phyloP scores from a whole-genome alignment of 495 filamentous ascomycete genomes.

The Pyrenopolyporus hunteri region DNA sequence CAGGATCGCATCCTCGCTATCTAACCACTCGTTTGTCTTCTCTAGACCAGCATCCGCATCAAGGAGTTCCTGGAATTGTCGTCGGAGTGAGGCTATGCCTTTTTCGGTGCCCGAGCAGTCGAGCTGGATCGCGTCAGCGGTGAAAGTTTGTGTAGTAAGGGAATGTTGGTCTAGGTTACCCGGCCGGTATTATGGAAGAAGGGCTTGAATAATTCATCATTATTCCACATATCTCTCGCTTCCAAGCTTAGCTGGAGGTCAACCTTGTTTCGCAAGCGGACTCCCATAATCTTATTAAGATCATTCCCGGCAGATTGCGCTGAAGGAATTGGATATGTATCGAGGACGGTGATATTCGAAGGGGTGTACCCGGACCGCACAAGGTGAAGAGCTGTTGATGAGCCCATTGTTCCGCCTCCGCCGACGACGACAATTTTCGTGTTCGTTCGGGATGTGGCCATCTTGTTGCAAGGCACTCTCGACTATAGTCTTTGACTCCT shows the following conservation, averaged over 20 bases:
- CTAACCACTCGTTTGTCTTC: constrained; percentile 36
- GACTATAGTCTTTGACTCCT: background rate
- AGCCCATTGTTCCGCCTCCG: constrained; percentile 38
- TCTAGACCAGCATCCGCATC: constrained; percentile 25
- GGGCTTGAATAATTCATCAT: constrained; percentile 37
- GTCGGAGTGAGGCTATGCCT: constrained; percentile 28
- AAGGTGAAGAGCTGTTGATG: constrained; percentile 37
- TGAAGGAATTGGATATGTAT: constrained; percentile 38
- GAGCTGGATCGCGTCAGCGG: constrained; percentile 23
- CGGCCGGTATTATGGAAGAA: constrained; percentile 39
- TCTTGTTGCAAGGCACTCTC: constrained; percentile 1
- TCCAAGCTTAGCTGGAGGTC: constrained; percentile 35
- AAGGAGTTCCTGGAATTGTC: constrained; percentile 29
- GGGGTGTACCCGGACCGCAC: constrained; percentile 34
- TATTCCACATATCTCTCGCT: constrained; percentile 38
- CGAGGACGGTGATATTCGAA: constrained; percentile 38
- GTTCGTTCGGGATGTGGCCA: constrained; percentile 25
- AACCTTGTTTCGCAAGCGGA: constrained; percentile 30
- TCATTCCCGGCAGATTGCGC: constrained; percentile 40
- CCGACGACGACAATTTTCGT: constrained; percentile 35
- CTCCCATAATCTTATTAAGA: constrained; percentile 41
- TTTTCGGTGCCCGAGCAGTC: constrained; percentile 33
- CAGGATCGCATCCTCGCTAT: constrained; percentile 35
- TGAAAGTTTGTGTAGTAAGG: background rate
- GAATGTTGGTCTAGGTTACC: constrained; percentile 2